Evolutionary conservation across 352 stramenopile species (phyloP), one percentile per base, ranked within the genome.

Genomic region (Phytophthora citricola): DNA sequence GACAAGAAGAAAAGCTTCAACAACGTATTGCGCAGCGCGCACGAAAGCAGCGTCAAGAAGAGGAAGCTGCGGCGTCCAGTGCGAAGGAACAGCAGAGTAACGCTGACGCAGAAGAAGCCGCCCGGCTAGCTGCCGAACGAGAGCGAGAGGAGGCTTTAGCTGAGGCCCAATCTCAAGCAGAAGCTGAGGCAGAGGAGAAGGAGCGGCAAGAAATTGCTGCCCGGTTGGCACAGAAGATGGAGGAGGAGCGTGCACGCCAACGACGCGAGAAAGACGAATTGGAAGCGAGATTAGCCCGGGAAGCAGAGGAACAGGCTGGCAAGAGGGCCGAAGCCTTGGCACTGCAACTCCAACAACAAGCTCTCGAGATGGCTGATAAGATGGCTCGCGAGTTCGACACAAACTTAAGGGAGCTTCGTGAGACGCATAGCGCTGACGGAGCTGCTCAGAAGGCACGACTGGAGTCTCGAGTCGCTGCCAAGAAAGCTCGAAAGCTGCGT

Each of bases 401-500:
- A 5, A 92, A 90, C 39, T 78, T 83, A 34, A 61, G 70, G 5
- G 82, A 87, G 56, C 69, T 93, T 31, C 73, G 58, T 7, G 69
- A 87, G 48, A 79, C 70, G n/a, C 76, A 92, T 59, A 72, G 81
- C 32, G 80, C 68, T 4, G 87, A 95, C 53, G 69, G 78, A 4
- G 56, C 66, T 15, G 76, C 73, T 3, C 87, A 95, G 43, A 92
- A 91, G 58, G 71, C 75, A 40, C 90, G 89, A 39, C 76, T 95
- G 9, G 83, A 92, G 56, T 75, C 78, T 45, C 78, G 87, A 32
- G 83, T 95, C 11, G 84, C 80, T 1, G 79, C 82, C 5, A 94
- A 92, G 70, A 91, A 92, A 64, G 66, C 90, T 32, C 90, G 88
- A 20, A 93, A 93, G 47, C 58, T 89, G 20, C 73, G 79, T 53